Evolutionary conservation across 2,329 filamentous ascomycete genomes (phyloP), one percentile per base, ranked within the genome.

Genomic region (Ceratocystis papillata): DNA sequence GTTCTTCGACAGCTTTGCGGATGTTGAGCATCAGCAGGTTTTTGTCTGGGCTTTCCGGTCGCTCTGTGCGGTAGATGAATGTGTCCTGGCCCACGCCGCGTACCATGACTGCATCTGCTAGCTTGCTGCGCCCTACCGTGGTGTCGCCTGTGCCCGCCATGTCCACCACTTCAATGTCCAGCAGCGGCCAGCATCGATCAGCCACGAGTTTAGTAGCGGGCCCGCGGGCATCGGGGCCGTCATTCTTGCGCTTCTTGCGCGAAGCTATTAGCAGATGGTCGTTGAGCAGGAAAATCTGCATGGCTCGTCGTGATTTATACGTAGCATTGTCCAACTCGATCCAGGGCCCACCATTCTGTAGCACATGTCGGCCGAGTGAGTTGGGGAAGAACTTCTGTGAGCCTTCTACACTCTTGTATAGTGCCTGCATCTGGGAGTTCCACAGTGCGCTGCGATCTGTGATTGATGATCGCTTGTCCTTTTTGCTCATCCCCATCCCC

Each of bases 321-420:
- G 94, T 99, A 10, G 94, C 94, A 69, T 94, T 95, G 76, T 99
- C 95, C 68, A 99, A 80, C 77, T 99, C 93, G 67, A 97, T 89
- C 94, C 94, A 99, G 61, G 88, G 84, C 1, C 90, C 88, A 3
- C 91, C 96, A 75, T 97, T 93, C 74, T 96, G 87, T 1, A 97
- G 85, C 59, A 99, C 91, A 74, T 96, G 95, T 48, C 94, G 87
- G n/a, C 92, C 93, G 22, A 89, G 85, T 22, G 91, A 83, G 65
- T 92, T 94, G 15, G 94, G 94, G 10, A 99, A 79, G 72, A 96
- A 99, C 74, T 97, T 97, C 73, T 99, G 94, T 8, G 92, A 96
- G 1, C 93, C 93, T 75, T 97, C 94, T n/a, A 99, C 90, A 55
- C 88, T 89, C 77, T 96, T 97, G 85, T 94, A 99, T 59, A 99